phyloP scores from a whole-genome alignment of 768 basidiomycete species.

The Leccinum ochraceum region DNA sequence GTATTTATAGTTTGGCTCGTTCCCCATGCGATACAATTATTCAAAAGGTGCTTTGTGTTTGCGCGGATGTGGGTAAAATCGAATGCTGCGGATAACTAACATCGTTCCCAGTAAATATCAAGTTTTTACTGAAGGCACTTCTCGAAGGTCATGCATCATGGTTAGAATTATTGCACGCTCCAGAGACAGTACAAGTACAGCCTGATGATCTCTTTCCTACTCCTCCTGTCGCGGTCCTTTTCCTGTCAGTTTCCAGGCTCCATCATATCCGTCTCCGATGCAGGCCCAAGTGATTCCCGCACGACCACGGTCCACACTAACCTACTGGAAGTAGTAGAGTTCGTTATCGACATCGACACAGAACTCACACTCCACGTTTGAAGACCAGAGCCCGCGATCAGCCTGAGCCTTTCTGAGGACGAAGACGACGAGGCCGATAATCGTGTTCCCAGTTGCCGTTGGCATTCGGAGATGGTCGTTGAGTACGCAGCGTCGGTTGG shows the following conservation, averaged over 20 bases:
- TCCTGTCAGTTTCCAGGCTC: conserved; percentile 5
- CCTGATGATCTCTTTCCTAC: too few species aligned
- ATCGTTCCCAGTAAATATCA: too few species aligned
- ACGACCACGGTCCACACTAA: conserved; percentile 17
- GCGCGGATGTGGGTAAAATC: too few species aligned
- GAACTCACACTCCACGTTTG: neutral
- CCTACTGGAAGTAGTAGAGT: neutral
- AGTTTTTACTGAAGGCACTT: too few species aligned
- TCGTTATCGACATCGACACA: neutral
- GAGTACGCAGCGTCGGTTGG: conserved; percentile 46
- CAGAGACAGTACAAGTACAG: too few species aligned
- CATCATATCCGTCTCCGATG: conserved; percentile 2
- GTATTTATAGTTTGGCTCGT: too few species aligned
- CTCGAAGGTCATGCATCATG: too few species aligned
- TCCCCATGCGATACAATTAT: too few species aligned
- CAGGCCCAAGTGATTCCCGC: conserved; percentile 37
- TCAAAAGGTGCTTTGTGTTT: too few species aligned
- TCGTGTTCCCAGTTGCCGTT: neutral
- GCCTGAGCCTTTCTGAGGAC: conserved; percentile 9
- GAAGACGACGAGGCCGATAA: conserved; percentile 13
- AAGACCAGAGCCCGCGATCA: neutral
- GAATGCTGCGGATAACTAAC: too few species aligned
- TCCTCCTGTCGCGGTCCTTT: neutral
- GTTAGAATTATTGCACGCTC: too few species aligned
- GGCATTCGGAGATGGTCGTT: conserved; percentile 24